Base-by-base conservation (phyloP, 1,284 basidiomycete genomes). In the Puccinia horiana region DNA sequence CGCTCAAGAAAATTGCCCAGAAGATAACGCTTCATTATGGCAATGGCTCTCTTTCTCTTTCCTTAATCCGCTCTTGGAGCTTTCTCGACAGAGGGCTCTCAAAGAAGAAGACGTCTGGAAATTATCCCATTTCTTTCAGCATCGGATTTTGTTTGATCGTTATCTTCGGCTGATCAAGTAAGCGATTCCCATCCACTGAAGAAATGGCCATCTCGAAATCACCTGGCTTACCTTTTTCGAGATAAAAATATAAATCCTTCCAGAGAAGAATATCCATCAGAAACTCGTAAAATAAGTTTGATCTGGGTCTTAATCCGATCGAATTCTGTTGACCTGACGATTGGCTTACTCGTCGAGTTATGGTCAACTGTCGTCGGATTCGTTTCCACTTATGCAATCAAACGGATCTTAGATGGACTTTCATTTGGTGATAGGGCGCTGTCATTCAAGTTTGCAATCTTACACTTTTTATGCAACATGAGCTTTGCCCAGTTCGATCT, bases 401-500 rank as follows among this genome's bases (percentile, higher is more conserved):
- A 84, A 26, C 82, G 83, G 61, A 84, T 85, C 29, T 80, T 85
- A 37, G 72, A 79, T 23, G 82, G 84, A 16, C 82, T 85, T 6
- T 83, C 82, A 88, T 84, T 52, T 26, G 72, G 72, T 11, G 69
- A 81, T 44, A 61, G 83, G 91, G 83, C 92, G 91, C 76, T 87
- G 91, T 84, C 85, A 14, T 84, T 85, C 54, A 76, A 83, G 52
- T 85, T 81, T 76, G 85, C 84, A 2, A 58, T 84, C 29, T 72
- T 85, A 29, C 83, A 83, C 26, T 85, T 85, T 67, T 65, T 85
- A 18, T 83, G 89, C 56, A 89, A 92, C 85, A 88, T 92, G 14
- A 92, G 91, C 0, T 92, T 92, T 85, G 92, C 91, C 0, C 91
- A 92, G 84, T 88, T 90, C 16, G 91, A 92, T 85, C 86, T 92